Evolutionary conservation across 23 red algal genomes (phyloP).

Genomic region (Gracilariopsis chorda): DNA sequence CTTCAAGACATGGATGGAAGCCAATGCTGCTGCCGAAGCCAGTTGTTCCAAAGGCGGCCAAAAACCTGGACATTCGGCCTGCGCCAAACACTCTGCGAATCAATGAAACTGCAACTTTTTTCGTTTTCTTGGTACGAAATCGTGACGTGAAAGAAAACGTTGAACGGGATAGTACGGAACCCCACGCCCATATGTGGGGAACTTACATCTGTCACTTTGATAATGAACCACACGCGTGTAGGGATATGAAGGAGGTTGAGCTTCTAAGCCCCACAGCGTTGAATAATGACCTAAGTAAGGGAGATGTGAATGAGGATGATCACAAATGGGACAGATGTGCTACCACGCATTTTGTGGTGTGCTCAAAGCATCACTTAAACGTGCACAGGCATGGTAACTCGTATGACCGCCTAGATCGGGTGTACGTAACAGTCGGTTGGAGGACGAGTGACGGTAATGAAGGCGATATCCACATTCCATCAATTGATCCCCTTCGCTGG

Average conservation of each 20-base stretch:
- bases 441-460: not conserved
- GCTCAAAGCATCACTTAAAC: not conserved
- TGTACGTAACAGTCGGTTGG: conserved; percentile 46
- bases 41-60: not conserved
- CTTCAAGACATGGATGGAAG: conserved; percentile 43
- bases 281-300: not conserved
- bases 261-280: no score
- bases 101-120: conserved; percentile 68
- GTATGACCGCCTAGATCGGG: not conserved
- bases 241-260: not conserved
- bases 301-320: not conserved
- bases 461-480: conserved; percentile 39
- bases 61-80: not conserved
- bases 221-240: no score
- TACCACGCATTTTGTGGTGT: conserved; percentile 43
- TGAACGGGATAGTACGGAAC: not conserved
- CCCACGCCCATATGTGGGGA: not conserved
- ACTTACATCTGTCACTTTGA: not conserved
- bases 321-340: not conserved
- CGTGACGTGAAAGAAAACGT: not conserved
- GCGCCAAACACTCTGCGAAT: conserved; percentile 7
- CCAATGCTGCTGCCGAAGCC: conserved; percentile 16
- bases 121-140: conserved; percentile 46
- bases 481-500: conserved; percentile 47
- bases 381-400: not conserved